Base-by-base conservation (phyloP, 2,329 filamentous ascomycete species). In the Ampelomyces quisqualis region DNA sequence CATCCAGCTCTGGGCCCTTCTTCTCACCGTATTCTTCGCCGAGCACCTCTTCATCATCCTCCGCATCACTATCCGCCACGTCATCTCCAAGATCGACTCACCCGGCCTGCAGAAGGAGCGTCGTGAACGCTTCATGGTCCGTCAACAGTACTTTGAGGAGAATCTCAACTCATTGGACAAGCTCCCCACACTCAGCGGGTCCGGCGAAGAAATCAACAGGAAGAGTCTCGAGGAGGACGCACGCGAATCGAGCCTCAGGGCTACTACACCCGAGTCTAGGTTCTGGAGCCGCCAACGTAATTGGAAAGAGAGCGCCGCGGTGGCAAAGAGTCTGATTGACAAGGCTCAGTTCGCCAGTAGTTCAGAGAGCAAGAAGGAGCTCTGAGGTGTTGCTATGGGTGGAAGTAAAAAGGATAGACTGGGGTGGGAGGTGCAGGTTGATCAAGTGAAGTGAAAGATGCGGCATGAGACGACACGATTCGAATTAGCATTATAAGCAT, bases 1-100 rank as follows among this genome's bases (percentile, higher is more conserved):
- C 32, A 86, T 96, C 59, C 84, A 81, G 41, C 84, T 77, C 10
- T 95, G 89, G 85, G 88, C 84, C 0, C 74, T 96, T 2, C 77
- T 98, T 4, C 73, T 95, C 13, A 81, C 84, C 14, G 84, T 98
- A 41, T 80, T 97, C 55, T 80, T 94, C 54, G 84, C 88, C 0
- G 93, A 98, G 65, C 91, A 98, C 64, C 71, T 90, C 11, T 97
- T 95, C 65, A 80, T 98, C n/a, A 73, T 83, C 2, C 78, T 88
- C 2, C 84, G 90, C 57, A 77, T 84, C 47, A 78, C 77, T 1
- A 86, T 96, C 4, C 81, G 84, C 27, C 79, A 82, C 38, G 82
- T 84, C 3, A 80, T 98, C 55, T 76, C 75, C 45, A 93, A 90
- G 65, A 73, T 96, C 38, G 90, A 97, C 58, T 90, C 85, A 32